These are phyloP conservation scores for Colletotrichum aenigma DNA, from an alignment of 2,329 filamentous ascomycete species.

Conservation along the genomic window DNA sequence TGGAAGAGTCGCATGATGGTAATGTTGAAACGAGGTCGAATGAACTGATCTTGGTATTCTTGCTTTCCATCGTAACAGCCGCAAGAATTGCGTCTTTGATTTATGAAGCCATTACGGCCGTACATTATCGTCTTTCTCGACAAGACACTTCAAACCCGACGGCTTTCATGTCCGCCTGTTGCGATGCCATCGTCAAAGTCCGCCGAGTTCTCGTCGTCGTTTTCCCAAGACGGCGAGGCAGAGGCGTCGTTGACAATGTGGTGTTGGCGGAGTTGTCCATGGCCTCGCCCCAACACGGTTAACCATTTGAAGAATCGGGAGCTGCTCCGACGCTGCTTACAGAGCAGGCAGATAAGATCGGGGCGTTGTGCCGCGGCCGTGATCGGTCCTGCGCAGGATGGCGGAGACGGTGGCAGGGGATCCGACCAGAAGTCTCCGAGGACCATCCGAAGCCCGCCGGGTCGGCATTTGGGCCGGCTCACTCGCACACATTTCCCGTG, in stretches of 20 bases:
- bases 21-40: background rate
- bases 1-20: background rate
- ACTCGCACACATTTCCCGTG: background rate
- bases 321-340: background rate
- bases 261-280: background rate
- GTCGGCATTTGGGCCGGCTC: background rate
- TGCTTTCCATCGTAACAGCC: background rate
- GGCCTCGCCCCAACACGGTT: background rate
- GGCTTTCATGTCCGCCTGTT: background rate
- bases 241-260: background rate
- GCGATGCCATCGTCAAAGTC: background rate
- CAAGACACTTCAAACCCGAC: background rate
- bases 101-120: background rate
- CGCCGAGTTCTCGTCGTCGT: background rate
- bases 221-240: background rate
- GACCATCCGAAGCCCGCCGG: background rate
- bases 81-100: background rate
- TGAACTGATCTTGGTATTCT: background rate
- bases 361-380: background rate
- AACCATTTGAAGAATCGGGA: background rate
- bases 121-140: background rate
- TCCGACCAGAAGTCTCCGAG: conserved; percentile 22
- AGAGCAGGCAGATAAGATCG: background rate
- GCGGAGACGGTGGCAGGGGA: background rate
- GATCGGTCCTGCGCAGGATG: background rate